Percentiles rank a stretch among this genome's conserved stretches.
Conservation (phyloP, 768 basidiomycete species). For the Termitomyces bulborhizus region DNA sequence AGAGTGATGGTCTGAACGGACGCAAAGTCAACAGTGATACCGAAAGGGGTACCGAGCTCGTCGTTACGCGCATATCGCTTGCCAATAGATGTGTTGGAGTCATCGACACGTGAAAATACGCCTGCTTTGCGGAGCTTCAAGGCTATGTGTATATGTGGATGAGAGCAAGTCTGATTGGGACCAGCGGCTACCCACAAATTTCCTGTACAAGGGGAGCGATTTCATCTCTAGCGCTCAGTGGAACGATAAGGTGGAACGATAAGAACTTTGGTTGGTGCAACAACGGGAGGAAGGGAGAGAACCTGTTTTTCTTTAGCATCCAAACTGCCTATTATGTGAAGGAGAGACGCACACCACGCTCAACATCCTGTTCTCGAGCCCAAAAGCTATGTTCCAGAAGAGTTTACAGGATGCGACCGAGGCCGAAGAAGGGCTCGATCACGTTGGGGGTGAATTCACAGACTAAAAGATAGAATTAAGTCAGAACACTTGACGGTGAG, state of each 20-base stretch:
- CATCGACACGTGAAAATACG: constrained; percentile 90
- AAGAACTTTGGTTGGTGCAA: constrained; percentile 95
- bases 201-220: constrained; percentile 81
- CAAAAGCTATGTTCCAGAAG: too few relatives aligned
- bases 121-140: constrained; percentile 83
- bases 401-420: constrained; percentile 95
- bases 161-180: constrained; percentile 1
- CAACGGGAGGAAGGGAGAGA: constrained; percentile 80
- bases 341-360: constrained; percentile 62
- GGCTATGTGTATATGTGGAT: constrained; percentile 39
- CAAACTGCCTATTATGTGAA: constrained; percentile 1
- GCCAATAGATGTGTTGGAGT: constrained; percentile 92
- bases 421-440: constrained; percentile 97
- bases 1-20: constrained; percentile 91
- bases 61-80: constrained; percentile 98
- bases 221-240: constrained; percentile 80
- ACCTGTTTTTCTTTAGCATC: constrained; percentile 42
- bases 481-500: not conserved
- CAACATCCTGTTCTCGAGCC: too few relatives aligned
- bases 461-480: constrained; percentile 43
- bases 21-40: constrained; percentile 94
- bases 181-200: constrained; percentile 65
- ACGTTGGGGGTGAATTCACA: constrained; percentile 97
- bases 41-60: constrained; percentile 96
- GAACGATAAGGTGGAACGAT: constrained; percentile 95